phyloP scores from a whole-genome alignment of 1,139 yeast species.

The Saccharomycopsis hybrid region DNA sequence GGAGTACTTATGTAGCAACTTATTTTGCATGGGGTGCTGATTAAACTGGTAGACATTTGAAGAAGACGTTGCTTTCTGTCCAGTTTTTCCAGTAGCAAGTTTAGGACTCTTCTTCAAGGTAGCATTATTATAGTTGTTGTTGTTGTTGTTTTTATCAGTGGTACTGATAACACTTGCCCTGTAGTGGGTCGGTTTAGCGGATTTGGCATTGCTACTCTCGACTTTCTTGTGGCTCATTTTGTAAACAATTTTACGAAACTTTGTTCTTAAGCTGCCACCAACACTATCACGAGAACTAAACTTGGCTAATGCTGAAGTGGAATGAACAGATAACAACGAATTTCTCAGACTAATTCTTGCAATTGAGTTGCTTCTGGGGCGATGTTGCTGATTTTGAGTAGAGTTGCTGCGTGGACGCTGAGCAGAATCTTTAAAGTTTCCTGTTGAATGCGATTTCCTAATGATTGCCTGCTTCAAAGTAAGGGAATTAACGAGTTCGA shows the following conservation, averaged over 20 bases:
- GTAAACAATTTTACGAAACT: slow-evolving; percentile 7
- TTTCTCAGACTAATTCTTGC: slow-evolving; percentile 1
- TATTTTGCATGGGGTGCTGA: slow-evolving; percentile 55
- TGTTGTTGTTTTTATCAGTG: not conserved
- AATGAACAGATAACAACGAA: not conserved
- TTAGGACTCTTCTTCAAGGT: not conserved
- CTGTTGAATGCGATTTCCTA: slow-evolving; percentile 21
- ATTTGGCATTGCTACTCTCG: not conserved
- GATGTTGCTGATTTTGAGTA: not conserved
- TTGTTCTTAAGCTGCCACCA: not conserved
- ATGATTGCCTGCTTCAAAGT: slow-evolving; percentile 9
- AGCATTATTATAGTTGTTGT: not conserved
- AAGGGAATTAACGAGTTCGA: slow-evolving; percentile 11
- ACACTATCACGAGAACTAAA: not conserved
- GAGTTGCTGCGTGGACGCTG: not conserved
- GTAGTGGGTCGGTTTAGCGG: not conserved
- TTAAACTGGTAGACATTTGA: not conserved
- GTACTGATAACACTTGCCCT: not conserved
- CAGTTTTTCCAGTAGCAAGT: not conserved
- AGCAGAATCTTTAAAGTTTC: not conserved
- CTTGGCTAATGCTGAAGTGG: not conserved
- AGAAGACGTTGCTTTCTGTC: not conserved
- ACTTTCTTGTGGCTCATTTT: not conserved
- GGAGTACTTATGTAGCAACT: slow-evolving; percentile 50
- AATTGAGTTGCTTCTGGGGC: not conserved